These are phyloP conservation scores for Suillus americanus DNA, from an alignment of 768 basidiomycete genomes.

Conservation along the genomic window DNA sequence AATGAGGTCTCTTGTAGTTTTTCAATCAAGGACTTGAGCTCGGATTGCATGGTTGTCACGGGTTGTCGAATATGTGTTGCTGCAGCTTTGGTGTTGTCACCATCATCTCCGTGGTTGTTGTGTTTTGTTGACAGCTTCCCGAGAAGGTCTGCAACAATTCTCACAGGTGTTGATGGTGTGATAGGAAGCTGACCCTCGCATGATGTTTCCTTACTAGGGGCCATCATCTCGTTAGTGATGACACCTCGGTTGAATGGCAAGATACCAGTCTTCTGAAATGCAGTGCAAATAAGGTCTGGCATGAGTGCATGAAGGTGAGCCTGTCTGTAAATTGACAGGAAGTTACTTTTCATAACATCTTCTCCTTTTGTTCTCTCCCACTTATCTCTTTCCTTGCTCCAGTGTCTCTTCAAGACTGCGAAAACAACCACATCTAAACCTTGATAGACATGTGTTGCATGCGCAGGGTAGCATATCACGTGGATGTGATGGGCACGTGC, in stretches of 20 bases:
- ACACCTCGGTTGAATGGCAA: conserved; percentile 18
- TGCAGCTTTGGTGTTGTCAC: not conserved
- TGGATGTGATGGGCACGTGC: conserved; percentile 36
- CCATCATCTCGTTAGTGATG: conserved; percentile 8
- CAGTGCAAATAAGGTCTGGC: conserved; percentile 15
- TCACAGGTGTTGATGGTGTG: not conserved
- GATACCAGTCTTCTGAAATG: conserved; percentile 31
- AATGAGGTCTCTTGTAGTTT: conserved; percentile 6
- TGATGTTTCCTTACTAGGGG: conserved; percentile 9
- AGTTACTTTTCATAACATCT: too few relatives aligned
- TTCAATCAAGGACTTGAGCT: not conserved
- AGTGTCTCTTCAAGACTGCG: conserved; percentile 30
- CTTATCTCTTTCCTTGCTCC: conserved; percentile 18
- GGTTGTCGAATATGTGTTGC: not conserved
- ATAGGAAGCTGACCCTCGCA: not conserved
- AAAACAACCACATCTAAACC: conserved; percentile 43
- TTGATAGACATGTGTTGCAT: conserved; percentile 31
- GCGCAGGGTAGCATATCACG: conserved; percentile 42
- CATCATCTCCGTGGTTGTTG: not conserved
- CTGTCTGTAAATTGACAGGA: too few relatives aligned
- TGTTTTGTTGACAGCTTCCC: conserved; percentile 2
- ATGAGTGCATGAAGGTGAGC: too few relatives aligned
- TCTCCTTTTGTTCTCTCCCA: not conserved
- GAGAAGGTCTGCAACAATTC: not conserved
- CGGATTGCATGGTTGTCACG: not conserved